Base-by-base conservation (phyloP, 2,329 filamentous ascomycete species). In the Colletotrichum lupini region DNA sequence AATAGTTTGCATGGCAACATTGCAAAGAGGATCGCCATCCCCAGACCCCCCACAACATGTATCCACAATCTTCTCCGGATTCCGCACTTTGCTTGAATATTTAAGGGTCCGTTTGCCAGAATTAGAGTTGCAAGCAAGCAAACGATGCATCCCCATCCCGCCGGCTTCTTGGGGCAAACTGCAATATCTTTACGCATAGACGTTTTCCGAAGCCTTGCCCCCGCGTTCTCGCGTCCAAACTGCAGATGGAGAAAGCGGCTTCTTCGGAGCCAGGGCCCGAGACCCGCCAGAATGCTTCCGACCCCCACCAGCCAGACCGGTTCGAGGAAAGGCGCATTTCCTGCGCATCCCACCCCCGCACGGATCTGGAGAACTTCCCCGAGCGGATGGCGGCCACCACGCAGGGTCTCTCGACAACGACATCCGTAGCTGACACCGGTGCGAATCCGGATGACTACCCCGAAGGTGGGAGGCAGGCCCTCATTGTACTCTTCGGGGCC, bases 401-500 rank as follows among this genome's bases (percentile, higher is more conserved):
- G 22, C 49, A 37, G 30, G 61, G 57, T n/a, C 42, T n/a, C 28
- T 57, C 80, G 55, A 75, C 67, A 2, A 63, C 66, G 24, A 32
- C 28, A 7, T 58, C 30, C 7, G 28, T 65, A 30, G 35, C 67
- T 1, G 53, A 70, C 11, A 37, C 77, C 19, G 81, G 79, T 16
- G 75, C 78, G 61, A 82, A 82, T 75, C 84, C 86, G 4, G 80
- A 81, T 49, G 84, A 86, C 58, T 88, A 88, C 67, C 88, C 88
- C 3, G 88, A 90, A 78, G 90, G 90, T 35, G 90, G 90, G 1
- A 58, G 77, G 4, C 81, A 87, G 74, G 90, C 90, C 11, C 91
- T 89, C 87, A 82, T 89, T 12, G 86, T 87, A 2, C 89, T 92
- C 4, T 78, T 84, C 46, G 85, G 85, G 52, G 83, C 83, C 5